These are phyloP conservation scores for Suhomyces tanzawaensis DNA, from an alignment of 805 yeast genomes.

Conservation along the genomic window DNA sequence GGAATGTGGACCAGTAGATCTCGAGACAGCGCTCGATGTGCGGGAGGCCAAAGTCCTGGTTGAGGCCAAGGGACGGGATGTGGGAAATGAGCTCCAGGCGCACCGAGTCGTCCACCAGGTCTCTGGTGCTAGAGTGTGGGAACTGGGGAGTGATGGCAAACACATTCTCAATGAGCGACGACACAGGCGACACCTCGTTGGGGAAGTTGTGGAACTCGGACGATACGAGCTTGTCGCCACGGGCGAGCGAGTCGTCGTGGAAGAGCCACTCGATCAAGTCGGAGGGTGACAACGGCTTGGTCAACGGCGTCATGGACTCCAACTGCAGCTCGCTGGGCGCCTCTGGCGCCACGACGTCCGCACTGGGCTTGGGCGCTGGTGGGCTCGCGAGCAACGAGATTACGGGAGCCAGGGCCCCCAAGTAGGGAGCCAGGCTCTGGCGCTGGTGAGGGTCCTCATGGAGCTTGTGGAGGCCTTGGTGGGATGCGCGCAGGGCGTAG, in stretches of 20 bases:
- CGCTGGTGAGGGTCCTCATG: too few relatives aligned
- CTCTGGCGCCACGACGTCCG: too few relatives aligned
- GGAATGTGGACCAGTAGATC: conserved; percentile 10
- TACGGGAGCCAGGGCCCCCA: too few relatives aligned
- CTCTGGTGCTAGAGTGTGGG: conserved; percentile 7
- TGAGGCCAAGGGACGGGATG: conserved; percentile 6
- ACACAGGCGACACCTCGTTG: conserved; percentile 7
- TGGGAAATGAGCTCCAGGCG: conserved; percentile 6
- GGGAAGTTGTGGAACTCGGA: conserved; percentile 7
- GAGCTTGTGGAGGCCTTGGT: too few relatives aligned
- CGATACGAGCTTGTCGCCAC: not conserved
- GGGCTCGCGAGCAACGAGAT: too few relatives aligned
- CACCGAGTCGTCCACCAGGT: conserved; percentile 5
- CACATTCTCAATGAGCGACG: conserved; percentile 10
- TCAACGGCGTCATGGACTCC: not conserved
- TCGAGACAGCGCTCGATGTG: conserved; percentile 10
- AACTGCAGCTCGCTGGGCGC: too few relatives aligned
- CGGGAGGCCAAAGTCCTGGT: conserved; percentile 7
- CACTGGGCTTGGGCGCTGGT: too few relatives aligned
- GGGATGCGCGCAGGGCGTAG: too few relatives aligned
- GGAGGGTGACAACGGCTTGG: conserved; percentile 22
- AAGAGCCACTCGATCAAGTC: conserved; percentile 33
- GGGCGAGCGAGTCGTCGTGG: conserved; percentile 16
- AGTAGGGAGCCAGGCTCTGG: too few relatives aligned
- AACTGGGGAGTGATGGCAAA: conserved; percentile 11